Conservation (phyloP, 768 basidiomycete species). For the Calocybe gangraenosa region DNA sequence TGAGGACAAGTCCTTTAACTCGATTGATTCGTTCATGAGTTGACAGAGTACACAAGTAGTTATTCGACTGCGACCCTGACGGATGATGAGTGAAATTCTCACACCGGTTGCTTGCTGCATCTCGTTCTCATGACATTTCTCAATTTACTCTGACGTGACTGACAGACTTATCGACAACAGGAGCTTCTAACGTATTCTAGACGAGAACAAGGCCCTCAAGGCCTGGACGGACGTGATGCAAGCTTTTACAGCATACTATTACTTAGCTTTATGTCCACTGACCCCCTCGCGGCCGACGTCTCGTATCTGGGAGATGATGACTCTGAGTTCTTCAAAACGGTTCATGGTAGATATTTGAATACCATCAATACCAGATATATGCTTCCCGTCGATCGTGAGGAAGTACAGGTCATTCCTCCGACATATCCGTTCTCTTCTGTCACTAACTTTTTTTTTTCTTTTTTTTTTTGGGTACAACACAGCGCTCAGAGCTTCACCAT, state of each 20-base stretch:
- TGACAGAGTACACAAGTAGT: no score
- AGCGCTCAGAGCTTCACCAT: conserved; percentile 65
- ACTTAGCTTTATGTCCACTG: conserved; percentile 19
- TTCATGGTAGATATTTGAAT: conserved; percentile 53
- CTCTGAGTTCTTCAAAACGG: conserved; percentile 47
- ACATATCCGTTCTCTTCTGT: background rate
- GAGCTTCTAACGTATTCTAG: conserved; percentile 4
- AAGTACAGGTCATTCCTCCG: conserved; percentile 39
- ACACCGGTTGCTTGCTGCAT: background rate
- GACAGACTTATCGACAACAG: conserved; percentile 6
- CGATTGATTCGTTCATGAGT: conserved; percentile 14
- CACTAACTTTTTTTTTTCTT: background rate
- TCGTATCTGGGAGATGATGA: conserved; percentile 35
- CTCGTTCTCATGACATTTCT: conserved; percentile 9
- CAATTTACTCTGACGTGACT: conserved; percentile 7
- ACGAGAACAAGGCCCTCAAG: conserved; percentile 7
- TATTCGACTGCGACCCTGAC: background rate
- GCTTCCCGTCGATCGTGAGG: conserved; percentile 65
- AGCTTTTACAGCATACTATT: conserved; percentile 8
- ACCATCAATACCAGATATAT: conserved; percentile 52
- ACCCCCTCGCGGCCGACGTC: conserved; percentile 14
- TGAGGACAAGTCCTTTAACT: conserved; percentile 15
- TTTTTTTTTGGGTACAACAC: no score
- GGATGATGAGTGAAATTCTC: conserved; percentile 3
- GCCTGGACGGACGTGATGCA: conserved; percentile 15